Percentiles rank a stretch among this genome's conserved stretches.
phyloP scores from a whole-genome alignment of 1,284 basidiomycete genomes.

The Rhizoctonia solani region DNA sequence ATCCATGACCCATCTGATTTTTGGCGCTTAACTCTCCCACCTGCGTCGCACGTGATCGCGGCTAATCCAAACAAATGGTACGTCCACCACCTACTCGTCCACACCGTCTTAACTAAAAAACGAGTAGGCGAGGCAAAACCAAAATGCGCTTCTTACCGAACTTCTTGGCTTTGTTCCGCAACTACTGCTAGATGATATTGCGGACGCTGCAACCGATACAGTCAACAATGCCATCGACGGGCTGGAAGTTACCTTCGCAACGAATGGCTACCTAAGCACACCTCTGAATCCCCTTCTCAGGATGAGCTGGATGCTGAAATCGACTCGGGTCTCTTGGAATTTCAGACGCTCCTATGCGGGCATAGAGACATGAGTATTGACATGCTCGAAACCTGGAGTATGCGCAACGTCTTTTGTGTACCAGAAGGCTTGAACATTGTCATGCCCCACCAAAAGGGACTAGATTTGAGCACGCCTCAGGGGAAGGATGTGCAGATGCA shows the following conservation, averaged over 20 bases:
- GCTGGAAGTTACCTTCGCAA: slow-evolving; percentile 38
- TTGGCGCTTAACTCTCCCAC: too few species aligned
- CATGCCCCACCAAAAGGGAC: slow-evolving; percentile 38
- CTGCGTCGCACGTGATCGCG: too few species aligned
- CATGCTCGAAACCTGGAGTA: slow-evolving; percentile 38
- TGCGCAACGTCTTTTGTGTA: slow-evolving; percentile 38
- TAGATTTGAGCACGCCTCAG: slow-evolving; percentile 33
- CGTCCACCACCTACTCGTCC: background rate
- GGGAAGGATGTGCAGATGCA: slow-evolving; percentile 34
- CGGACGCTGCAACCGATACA: slow-evolving; percentile 38
- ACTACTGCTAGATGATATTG: slow-evolving; percentile 39
- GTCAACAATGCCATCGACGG: slow-evolving; percentile 38
- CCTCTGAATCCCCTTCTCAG: slow-evolving; percentile 13
- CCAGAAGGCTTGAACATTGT: slow-evolving; percentile 36
- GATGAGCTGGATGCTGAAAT: slow-evolving; percentile 27
- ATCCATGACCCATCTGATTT: too few species aligned
- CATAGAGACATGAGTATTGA: slow-evolving; percentile 40
- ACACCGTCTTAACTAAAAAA: background rate
- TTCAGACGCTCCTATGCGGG: slow-evolving; percentile 38
- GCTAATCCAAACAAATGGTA: too few species aligned
- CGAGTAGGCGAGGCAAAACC: background rate
- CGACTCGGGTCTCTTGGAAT: slow-evolving; percentile 35
- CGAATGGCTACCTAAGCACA: slow-evolving; percentile 33
- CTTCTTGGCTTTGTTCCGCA: slow-evolving; percentile 39
- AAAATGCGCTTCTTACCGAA: slow-evolving; percentile 36